phyloP scores from a whole-genome alignment of 345 rosid genomes.

The Eutrema yunnanense region DNA sequence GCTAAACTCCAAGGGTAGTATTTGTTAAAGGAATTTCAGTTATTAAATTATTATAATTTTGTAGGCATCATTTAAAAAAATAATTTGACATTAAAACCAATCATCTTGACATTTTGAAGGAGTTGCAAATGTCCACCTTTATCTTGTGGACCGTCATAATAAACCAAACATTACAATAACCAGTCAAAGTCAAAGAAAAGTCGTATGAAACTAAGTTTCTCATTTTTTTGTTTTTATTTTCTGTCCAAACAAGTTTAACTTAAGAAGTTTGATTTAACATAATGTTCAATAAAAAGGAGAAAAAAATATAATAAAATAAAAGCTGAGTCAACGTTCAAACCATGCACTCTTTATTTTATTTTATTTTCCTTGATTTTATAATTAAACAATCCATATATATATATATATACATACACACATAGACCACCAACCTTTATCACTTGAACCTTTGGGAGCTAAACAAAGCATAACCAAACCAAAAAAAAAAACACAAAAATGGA shows the following conservation, averaged over 20 bases:
- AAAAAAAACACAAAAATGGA: not conserved
- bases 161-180: not conserved
- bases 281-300: not conserved
- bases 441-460: not conserved
- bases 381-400: not conserved
- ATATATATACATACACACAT: not conserved
- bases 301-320: not conserved
- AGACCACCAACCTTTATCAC: not conserved
- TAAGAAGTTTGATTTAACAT: not conserved
- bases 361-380: not conserved
- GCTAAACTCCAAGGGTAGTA: too few relatives aligned
- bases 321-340: constrained; percentile 12
- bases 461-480: not conserved
- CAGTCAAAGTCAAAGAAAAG: not conserved
- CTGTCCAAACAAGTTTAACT: not conserved
- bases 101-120: not conserved
- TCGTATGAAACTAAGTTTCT: not conserved
- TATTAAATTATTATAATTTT: too few relatives aligned
- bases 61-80: too few relatives aligned
- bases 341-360: not conserved
- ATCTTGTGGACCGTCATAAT: not conserved
- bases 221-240: too few relatives aligned
- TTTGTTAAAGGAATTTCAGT: too few relatives aligned
- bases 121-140: not conserved
- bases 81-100: too few relatives aligned